Conservation (phyloP, 1,284 basidiomycete species). For the Puccinia polysora region DNA sequence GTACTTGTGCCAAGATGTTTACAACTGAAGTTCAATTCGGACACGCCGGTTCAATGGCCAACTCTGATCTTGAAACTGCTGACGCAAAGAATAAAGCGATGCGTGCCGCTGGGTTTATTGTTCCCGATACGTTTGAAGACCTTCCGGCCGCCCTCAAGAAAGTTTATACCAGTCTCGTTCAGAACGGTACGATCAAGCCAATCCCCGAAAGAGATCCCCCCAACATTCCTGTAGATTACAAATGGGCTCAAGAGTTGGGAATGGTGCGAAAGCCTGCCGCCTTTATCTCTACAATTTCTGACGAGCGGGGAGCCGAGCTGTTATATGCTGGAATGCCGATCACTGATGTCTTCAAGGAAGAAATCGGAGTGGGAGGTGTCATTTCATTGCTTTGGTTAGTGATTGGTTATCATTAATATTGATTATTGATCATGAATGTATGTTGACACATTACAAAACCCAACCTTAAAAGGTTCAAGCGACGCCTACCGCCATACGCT, state of each 20-base stretch:
- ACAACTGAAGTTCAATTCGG: conserved; percentile 98
- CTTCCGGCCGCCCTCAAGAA: conserved; percentile 76
- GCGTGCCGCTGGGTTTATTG: conserved; percentile 90
- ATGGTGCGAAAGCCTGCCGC: conserved; percentile 97
- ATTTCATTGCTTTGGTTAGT: conserved; percentile 97
- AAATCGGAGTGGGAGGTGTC: conserved; percentile 95
- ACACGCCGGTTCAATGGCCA: conserved; percentile 96
- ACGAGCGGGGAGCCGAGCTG: conserved; percentile 97
- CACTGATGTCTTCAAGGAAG: conserved; percentile 96
- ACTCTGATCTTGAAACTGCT: conserved; percentile 93
- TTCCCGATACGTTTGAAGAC: conserved; percentile 96
- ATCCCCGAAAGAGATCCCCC: conserved; percentile 81
- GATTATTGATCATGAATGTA: conserved; percentile 44
- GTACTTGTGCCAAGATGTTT: conserved; percentile 99
- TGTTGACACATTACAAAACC: background rate
- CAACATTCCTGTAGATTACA: conserved; percentile 99
- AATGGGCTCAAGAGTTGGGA: conserved; percentile 95
- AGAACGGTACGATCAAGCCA: conserved; percentile 65
- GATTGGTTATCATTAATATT: conserved; percentile 69
- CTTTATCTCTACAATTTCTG: conserved; percentile 99
- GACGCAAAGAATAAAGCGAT: conserved; percentile 96
- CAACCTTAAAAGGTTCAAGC: conserved; percentile 48
- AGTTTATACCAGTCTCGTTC: conserved; percentile 79
- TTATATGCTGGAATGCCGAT: conserved; percentile 99
- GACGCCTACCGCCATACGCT: conserved; percentile 67